Evolutionary conservation across 768 basidiomycete species (phyloP).

Genomic region (Trametes maxima): DNA sequence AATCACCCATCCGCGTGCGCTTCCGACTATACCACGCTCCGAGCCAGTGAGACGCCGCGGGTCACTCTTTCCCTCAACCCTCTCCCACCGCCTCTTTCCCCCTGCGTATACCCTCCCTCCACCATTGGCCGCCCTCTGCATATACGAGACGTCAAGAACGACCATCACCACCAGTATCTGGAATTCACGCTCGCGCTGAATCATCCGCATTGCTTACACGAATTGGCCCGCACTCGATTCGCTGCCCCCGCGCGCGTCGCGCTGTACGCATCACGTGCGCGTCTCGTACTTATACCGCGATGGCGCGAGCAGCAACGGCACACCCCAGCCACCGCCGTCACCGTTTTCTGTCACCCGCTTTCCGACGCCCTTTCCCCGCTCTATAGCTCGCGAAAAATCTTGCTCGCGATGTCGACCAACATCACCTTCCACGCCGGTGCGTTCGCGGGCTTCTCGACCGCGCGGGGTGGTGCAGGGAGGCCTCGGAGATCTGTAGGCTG

Average conservation of each 20-base stretch:
- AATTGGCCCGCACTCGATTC: conserved; percentile 19
- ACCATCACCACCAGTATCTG: conserved; percentile 9
- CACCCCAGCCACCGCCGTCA: neutral
- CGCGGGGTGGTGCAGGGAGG: neutral
- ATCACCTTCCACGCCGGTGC: conserved; percentile 70
- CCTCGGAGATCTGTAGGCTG: neutral
- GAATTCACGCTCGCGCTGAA: conserved; percentile 20
- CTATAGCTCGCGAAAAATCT: neutral
- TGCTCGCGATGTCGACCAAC: conserved; percentile 40
- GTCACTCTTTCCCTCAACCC: neutral
- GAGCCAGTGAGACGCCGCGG: conserved; percentile 20
- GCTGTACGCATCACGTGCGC: conserved; percentile 22
- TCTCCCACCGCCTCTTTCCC: neutral
- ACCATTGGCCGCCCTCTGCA: conserved; percentile 3
- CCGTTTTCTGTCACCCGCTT: neutral
- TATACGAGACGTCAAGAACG: neutral
- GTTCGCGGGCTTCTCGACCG: conserved; percentile 4
- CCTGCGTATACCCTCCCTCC: conserved; percentile 7
- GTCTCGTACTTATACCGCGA: conserved; percentile 30
- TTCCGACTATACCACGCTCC: neutral
- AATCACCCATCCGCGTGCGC: conserved; percentile 4
- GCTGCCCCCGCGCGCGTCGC: conserved; percentile 10
- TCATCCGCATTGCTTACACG: conserved; percentile 19
- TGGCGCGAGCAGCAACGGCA: conserved; percentile 19
- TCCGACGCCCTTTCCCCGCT: neutral